Evolutionary conservation across 768 basidiomycete species (phyloP), one percentile per base, ranked within the genome.

Genomic region (Tubosaeta sp.): DNA sequence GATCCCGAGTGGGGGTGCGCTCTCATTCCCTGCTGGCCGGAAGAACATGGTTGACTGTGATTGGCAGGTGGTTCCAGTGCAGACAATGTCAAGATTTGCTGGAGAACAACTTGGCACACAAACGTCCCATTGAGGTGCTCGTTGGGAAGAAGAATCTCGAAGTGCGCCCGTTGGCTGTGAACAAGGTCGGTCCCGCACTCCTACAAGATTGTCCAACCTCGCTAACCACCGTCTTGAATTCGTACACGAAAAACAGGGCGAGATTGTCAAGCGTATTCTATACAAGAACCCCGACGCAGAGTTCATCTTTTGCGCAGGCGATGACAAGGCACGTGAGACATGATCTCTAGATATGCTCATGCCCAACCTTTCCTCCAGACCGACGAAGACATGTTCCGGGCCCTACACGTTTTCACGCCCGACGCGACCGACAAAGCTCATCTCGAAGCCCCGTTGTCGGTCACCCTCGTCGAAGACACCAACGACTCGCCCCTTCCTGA

Each of bases 331-430:
- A 53, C 31, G 47, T 24, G 10, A 3, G 1, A 31, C 2, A 24
- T 9, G 5, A 0, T 11, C 3, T 48, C 24, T 27, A 10, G 6
- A 9, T 13, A 27, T 13, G 4, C 8, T 6, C 18, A 16, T 11
- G 25, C 3, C 14, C 5, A 14, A 22, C 12, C 8, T 2, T 5
- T 8, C 22, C 18, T n/a, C 24, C 29, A 88, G 90, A 94, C 94
- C 43, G 93, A 97, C 74, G 95, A 99, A 73, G 95, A 99, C 74
- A 99, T 99, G 95, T 97, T 97, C 87, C 86, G 94, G 57, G 79
- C 91, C 0, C 76, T 95, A 1, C 77, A 82, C 21, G 74, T 86
- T 55, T 87, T 88, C 72, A 71, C 73, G 0, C 59, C 74, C 1
- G 34, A 60, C 13, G 32, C 43, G 1, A 66, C 61, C 25, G 74